Evolutionary conservation across 228 moss, liverwort and hornwort species (phyloP).

Genomic region (Sphagnum magellanicum): DNA sequence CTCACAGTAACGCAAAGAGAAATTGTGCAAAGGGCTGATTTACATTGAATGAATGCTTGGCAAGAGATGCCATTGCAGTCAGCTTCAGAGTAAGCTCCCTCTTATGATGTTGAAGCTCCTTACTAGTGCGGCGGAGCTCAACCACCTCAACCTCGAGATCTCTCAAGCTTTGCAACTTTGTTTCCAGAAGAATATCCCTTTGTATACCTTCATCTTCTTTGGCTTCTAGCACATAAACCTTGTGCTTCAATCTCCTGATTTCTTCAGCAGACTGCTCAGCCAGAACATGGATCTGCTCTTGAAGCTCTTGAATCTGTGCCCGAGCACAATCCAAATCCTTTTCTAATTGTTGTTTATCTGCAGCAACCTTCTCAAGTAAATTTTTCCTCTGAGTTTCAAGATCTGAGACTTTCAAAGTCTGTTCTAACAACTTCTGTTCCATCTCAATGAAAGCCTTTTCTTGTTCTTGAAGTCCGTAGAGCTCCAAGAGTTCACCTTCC

Average conservation of each 20-base stretch:
- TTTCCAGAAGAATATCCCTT: slow-evolving; percentile 63
- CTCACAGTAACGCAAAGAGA: not conserved
- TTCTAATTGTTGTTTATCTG: slow-evolving; percentile 37
- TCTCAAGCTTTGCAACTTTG: slow-evolving; percentile 64
- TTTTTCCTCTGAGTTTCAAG: slow-evolving; percentile 13
- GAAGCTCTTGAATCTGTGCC: slow-evolving; percentile 41
- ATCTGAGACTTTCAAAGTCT: slow-evolving; percentile 25
- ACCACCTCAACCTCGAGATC: slow-evolving; percentile 80
- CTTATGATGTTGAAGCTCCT: slow-evolving; percentile 64
- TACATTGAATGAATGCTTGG: slow-evolving; percentile 13
- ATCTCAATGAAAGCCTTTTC: slow-evolving; percentile 53
- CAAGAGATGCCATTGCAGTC: slow-evolving; percentile 46
- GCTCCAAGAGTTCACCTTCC: slow-evolving; percentile 69
- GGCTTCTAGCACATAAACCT: slow-evolving; percentile 41
- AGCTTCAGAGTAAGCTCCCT: slow-evolving; percentile 62
- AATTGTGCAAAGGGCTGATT: not conserved
- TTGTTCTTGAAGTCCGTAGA: slow-evolving; percentile 64
- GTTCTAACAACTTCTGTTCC: slow-evolving; percentile 45
- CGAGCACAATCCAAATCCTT: slow-evolving; percentile 69
- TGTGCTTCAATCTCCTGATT: not conserved
- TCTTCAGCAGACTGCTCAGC: no score
- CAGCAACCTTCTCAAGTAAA: slow-evolving; percentile 35
- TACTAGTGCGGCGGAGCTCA: slow-evolving; percentile 57
- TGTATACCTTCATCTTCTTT: slow-evolving; percentile 12
- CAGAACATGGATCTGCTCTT: slow-evolving; percentile 17